Evolutionary conservation across 257 asterid genomes (phyloP).

Genomic region (Leptodermis oblonga): DNA sequence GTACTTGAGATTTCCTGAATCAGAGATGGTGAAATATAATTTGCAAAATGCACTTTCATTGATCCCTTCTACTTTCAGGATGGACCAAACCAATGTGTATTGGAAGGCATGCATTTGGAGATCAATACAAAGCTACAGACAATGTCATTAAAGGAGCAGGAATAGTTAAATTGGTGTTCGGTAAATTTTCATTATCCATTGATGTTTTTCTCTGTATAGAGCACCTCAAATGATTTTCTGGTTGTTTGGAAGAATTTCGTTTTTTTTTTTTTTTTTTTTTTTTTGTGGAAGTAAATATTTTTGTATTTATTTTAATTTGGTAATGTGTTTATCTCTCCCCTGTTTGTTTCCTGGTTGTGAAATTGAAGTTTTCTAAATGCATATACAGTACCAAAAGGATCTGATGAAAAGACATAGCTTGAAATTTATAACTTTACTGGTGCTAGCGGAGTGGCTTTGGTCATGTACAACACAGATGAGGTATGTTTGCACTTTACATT

Average conservation of each 20-base stretch:
- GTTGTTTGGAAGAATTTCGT: neutral
- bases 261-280: neutral
- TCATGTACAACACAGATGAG: slow-evolving; percentile 99
- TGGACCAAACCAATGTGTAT: slow-evolving; percentile 98
- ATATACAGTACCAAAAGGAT: slow-evolving; percentile 80
- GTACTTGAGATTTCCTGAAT: slow-evolving; percentile 24
- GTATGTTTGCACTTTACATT: slow-evolving; percentile 38
- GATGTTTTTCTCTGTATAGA: slow-evolving; percentile 19
- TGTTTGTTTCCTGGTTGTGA: slow-evolving; percentile 7
- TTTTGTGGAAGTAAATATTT: neutral
- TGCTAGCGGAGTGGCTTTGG: slow-evolving; percentile 91
- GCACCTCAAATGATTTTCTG: neutral
- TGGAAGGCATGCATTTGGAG: slow-evolving; percentile 99
- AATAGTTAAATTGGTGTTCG: slow-evolving; percentile 87
- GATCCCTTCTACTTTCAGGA: slow-evolving; percentile 42
- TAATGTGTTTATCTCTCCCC: neutral
- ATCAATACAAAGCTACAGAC: slow-evolving; percentile 97
- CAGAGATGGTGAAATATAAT: slow-evolving; percentile 5
- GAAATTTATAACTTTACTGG: slow-evolving; percentile 93
- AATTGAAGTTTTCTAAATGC: slow-evolving; percentile 14
- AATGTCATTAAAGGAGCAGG: slow-evolving; percentile 91
- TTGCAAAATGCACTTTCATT: slow-evolving; percentile 6
- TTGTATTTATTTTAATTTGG: neutral
- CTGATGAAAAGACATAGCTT: slow-evolving; percentile 53
- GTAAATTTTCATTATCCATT: slow-evolving; percentile 33